Evolutionary conservation across 2,329 filamentous ascomycete species (phyloP).

Genomic region (Cercospora sesami): DNA sequence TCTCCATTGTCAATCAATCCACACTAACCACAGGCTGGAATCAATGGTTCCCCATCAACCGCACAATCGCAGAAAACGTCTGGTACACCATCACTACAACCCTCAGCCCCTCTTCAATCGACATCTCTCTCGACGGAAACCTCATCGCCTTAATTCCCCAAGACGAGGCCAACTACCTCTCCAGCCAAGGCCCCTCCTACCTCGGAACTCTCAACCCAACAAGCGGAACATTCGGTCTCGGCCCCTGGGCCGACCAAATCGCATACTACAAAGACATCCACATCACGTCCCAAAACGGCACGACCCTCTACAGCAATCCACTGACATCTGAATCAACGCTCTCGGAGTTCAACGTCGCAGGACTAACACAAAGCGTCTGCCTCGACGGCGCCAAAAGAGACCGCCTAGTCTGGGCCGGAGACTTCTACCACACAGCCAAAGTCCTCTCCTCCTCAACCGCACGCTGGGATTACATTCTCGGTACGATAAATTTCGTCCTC

Average conservation of each 20-base stretch:
- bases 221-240: conserved; percentile 44
- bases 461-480: conserved; percentile 40
- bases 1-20: conserved; percentile 42
- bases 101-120: conserved; percentile 34
- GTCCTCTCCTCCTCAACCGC: conserved; percentile 42
- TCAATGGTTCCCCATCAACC: conserved; percentile 33
- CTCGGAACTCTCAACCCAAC: conserved; percentile 5
- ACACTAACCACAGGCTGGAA: conserved; percentile 35
- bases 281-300: conserved; percentile 36
- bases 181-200: neutral
- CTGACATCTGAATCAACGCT: conserved; percentile 35
- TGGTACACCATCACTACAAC: conserved; percentile 46
- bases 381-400: conserved; percentile 48
- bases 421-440: conserved; percentile 46
- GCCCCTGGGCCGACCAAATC: conserved; percentile 45
- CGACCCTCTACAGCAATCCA: conserved; percentile 38
- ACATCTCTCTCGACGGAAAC: conserved; percentile 35
- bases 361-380: conserved; percentile 42
- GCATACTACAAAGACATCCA: conserved; percentile 42
- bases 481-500: conserved; percentile 40
- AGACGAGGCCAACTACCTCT: conserved; percentile 24
- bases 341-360: conserved; percentile 42
- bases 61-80: conserved; percentile 36
- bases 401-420: conserved; percentile 46
- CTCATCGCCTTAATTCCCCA: conserved; percentile 30